Conservation (phyloP, 140 eudicot genomes). For the Stevia rebaudiana region DNA sequence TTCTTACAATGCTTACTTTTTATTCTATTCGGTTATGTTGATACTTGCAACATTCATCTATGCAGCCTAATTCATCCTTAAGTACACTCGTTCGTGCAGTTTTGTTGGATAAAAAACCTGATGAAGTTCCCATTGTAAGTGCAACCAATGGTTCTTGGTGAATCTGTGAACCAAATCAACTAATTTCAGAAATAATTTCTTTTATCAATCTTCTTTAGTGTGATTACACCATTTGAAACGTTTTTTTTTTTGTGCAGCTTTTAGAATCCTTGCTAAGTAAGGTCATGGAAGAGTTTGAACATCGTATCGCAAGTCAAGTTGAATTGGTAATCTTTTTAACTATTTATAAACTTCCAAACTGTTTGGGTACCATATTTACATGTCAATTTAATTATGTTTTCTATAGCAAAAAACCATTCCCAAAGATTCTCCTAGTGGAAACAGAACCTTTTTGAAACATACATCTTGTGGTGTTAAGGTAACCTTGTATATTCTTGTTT, state of each 20-base stretch:
- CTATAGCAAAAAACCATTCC: constrained; percentile 44
- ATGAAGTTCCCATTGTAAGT: constrained; percentile 87
- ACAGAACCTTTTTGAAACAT: constrained; percentile 27
- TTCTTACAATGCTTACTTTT: neutral
- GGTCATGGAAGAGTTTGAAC: constrained; percentile 90
- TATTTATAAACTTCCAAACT: neutral
- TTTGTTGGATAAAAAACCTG: constrained; percentile 79
- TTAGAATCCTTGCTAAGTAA: constrained; percentile 76
- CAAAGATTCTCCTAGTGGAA: constrained; percentile 32
- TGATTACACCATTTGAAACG: neutral
- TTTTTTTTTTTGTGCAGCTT: constrained; percentile 43
- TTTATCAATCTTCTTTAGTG: neutral
- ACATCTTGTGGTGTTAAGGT: constrained; percentile 43
- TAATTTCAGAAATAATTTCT: neutral
- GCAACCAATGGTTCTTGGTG: neutral
- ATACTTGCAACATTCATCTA: constrained; percentile 20
- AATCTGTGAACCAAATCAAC: neutral
- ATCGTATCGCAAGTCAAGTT: constrained; percentile 56
- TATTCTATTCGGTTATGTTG: neutral
- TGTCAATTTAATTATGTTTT: neutral
- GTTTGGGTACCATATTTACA: neutral
- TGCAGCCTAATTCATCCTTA: constrained; percentile 73
- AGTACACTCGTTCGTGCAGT: constrained; percentile 65
- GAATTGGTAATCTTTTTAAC: constrained; percentile 41
- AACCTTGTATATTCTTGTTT: neutral